Base-by-base conservation (phyloP, 163 green algal species). In the Volvox carteri region DNA sequence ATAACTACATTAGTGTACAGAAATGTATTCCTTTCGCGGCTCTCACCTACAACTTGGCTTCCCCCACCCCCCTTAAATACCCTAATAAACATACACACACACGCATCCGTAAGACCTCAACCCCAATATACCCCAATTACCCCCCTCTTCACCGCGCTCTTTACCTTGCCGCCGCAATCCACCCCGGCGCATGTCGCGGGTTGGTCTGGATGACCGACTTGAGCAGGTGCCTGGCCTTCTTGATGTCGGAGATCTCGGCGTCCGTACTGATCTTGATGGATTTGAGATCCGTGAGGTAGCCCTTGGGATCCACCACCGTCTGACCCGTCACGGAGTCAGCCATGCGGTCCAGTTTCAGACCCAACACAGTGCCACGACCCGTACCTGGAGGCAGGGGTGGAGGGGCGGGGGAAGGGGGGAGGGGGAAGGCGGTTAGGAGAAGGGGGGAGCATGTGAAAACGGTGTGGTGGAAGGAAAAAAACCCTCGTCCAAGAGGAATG, bases 221-320 rank as follows among this genome's bases (percentile, higher is more conserved):
- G 12, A 99, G 93, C 92, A 99, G 95, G 90, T 98, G 95, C 9
- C 98, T 93, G 14, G 97, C 98, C 86, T 98, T 98, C 90, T 99
- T 99, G 90, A 99, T 99, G 95, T 99, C 98, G n/a, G 90, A 94
- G 65, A 99, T 98, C 90, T 99, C 98, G 2, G 97, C 96, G 60
- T 98, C 97, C 42, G 84, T 95, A 14, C 37, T 67, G 77, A 91
- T 95, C 90, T 97, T 97, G 88, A 98, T 97, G 90, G 86, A 94
- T 85, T 96, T 97, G 44, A 99, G 94, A 87, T 98, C 96, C 11
- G 98, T 99, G 48, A 99, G 94, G 94, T 99, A 99, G 21, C 98
- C 98, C 92, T 98, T 99, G 79, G 97, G 97, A 90, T 99, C 97
- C 58, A 99, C 96, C 86, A 98, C 95, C 37, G 97, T 99, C 95